Evolutionary conservation across 768 basidiomycete species (phyloP), one percentile per base, ranked within the genome.

Genomic region (Mycena floridula): DNA sequence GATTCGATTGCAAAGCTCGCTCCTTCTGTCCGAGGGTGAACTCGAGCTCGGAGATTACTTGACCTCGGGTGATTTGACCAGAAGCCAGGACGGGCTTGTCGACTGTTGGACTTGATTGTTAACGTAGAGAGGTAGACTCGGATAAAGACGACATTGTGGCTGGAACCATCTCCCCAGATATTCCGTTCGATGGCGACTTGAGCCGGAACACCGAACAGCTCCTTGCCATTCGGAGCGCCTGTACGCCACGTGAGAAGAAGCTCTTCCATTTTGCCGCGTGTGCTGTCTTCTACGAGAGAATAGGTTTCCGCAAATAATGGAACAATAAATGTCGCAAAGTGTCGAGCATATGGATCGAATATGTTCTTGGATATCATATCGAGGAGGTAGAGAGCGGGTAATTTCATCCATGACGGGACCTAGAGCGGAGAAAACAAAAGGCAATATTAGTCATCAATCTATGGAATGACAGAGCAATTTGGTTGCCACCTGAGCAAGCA

Each of bases 301-400:
- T 98, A 97, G 23, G 93, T 84, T 51, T 89, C 81, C 52, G 96
- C 70, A 67, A 93, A 98, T 15, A 94, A 67, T 18, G 81, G 76
- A 45, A 86, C 84, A 49, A 94, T 86, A 59, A 92, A 78, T 8
- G 81, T 74, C 9, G 86, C 75, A 56, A 99, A 93, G 50, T 83
- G 77, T 48, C 81, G 80, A 24, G 89, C 88, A 66, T 97, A 98
- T 18, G 94, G 94, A 22, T 89, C 81, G 52, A 82, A 94, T 25
- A 94, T 82, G 68, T 98, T 98, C 64, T 99, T 99, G 44, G 89
- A 89, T 47, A 99, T 92, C 12, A 94, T 94, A 59, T 98, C 96
- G 58, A 99, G 74, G 6, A 98, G 77, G 60, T 98, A 99, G 55
- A 97, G 92, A 0, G 87, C 77, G 1, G 96, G 95, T 7, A 99